These are phyloP conservation scores for Mortierella sp. DNA, from an alignment of 371 early-diverging fungal species.

Conservation along the genomic window DNA sequence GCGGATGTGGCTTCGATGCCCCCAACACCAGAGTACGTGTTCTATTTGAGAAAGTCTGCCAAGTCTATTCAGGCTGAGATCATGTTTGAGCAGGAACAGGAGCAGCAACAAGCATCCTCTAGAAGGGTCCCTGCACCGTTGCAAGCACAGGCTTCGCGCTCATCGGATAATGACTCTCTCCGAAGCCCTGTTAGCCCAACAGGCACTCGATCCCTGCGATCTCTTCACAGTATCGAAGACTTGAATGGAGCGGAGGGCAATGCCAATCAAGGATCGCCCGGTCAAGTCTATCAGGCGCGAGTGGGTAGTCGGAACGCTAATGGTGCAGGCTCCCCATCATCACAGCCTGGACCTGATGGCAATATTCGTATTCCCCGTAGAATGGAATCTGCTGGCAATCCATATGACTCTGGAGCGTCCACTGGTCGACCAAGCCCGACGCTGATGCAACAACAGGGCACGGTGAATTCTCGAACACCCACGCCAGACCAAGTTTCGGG, in stretches of 20 bases:
- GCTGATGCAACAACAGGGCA: constrained; percentile 10
- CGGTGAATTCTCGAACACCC: constrained; percentile 28
- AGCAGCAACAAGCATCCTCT: constrained; percentile 5
- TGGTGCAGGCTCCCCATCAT: constrained; percentile 22
- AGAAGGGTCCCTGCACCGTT: constrained; percentile 36
- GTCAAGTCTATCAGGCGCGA: constrained; percentile 13
- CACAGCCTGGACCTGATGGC: constrained; percentile 3
- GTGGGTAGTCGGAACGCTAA: constrained; percentile 1
- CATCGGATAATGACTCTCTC: constrained; percentile 9
- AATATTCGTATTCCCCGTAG: constrained; percentile 40
- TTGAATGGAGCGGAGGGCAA: constrained; percentile 1
- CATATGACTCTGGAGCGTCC: not conserved
- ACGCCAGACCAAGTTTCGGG: constrained; percentile 42
- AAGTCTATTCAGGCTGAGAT: constrained; percentile 40
- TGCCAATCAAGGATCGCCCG: constrained; percentile 19
- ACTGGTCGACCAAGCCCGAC: constrained; percentile 30
- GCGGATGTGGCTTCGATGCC: constrained; percentile 54
- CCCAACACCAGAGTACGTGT: constrained; percentile 32
- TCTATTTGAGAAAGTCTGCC: constrained; percentile 35
- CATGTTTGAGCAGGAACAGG: constrained; percentile 15
- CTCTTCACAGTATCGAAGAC: constrained; percentile 33
- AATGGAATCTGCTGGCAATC: constrained; percentile 22
- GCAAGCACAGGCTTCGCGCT: constrained; percentile 25
- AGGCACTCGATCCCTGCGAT: constrained; percentile 27
- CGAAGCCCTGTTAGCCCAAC: constrained; percentile 37